Evolutionary conservation across 2,329 filamentous ascomycete genomes (phyloP), one percentile per base, ranked within the genome.

Genomic region (Diaporthe destruens): DNA sequence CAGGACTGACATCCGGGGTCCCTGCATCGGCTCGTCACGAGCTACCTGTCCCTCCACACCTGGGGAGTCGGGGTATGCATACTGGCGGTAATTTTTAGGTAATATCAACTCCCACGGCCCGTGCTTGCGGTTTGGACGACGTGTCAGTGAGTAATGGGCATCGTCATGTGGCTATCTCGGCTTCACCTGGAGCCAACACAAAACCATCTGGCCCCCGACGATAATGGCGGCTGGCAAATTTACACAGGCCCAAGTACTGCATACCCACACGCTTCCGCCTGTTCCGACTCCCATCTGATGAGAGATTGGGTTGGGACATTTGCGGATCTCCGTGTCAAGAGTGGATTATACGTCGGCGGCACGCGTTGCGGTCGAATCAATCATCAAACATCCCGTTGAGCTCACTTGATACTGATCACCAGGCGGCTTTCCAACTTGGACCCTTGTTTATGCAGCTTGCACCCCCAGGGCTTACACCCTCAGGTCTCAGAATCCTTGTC

Each of bases 81-180:
- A 9, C 6, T 39, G 61, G 61, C 44, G 47, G 61, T 66, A 53
- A 53, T 29, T 66, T 66, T 66, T 66, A 66, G 29, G 61, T 66
- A 66, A 66, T 66, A 29, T 53, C 12, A 66, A 66, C n/a, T 66
- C 32, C 47, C 61, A 36, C 61, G 32, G 61, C 32, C 61, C 61
- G 61, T 66, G 47, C 61, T 66, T 66, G 47, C 61, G 47, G n/a
- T 53, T 20, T 66, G 12, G 61, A 66, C 61, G 20, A 66, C 61
- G 61, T 66, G 61, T 66, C 61, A 66, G 61, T 66, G 61, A 66
- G 61, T 66, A 66, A 66, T 66, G 61, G 47, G 47, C 25, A 66
- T 66, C 47, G 61, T 66, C 61, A 66, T 66, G 61, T 66, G 61
- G 61, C 61, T 66, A 66, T 34, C 61, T 66, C 53, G 61, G 61